Evolutionary conservation across 2,329 filamentous ascomycete genomes (phyloP).

Genomic region (Camptophora hylomeconis): DNA sequence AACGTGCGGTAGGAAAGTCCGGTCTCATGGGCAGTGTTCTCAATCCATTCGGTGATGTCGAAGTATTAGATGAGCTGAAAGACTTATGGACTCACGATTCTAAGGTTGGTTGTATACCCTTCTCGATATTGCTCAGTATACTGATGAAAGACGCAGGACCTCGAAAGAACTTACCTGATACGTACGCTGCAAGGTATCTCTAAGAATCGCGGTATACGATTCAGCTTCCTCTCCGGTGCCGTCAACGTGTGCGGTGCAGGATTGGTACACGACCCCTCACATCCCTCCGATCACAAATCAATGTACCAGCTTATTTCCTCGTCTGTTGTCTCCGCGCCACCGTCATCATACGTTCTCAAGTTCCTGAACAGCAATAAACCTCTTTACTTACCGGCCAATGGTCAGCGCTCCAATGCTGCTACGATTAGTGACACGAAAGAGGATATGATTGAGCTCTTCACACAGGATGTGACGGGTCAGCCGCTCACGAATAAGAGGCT

Average conservation of each 20-base stretch:
- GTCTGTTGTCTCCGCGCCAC: conserved; percentile 79
- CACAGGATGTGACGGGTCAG: conserved; percentile 76
- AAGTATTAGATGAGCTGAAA: conserved; percentile 82
- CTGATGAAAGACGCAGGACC: conserved; percentile 58
- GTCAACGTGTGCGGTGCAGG: conserved; percentile 88
- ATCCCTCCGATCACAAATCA: conserved; percentile 89
- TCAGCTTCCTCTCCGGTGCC: conserved; percentile 88
- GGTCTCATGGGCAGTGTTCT: conserved; percentile 92
- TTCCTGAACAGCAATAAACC: conserved; percentile 78
- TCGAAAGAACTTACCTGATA: conserved; percentile 92
- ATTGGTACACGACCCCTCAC: conserved; percentile 81
- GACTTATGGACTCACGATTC: conserved; percentile 98
- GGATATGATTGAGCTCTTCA: conserved; percentile 99
- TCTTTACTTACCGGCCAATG: conserved; percentile 82
- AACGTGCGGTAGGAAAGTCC: conserved; percentile 89
- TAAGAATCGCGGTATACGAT: conserved; percentile 86
- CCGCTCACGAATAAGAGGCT: conserved; percentile 63
- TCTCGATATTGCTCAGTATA: too few relatives aligned
- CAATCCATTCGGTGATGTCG: conserved; percentile 92
- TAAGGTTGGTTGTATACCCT: conserved; percentile 45
- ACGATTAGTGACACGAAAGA: conserved; percentile 82
- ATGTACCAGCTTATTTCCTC: conserved; percentile 98
- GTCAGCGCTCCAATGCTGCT: conserved; percentile 54
- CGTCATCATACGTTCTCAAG: conserved; percentile 74
- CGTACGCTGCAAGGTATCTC: conserved; percentile 89